Base-by-base conservation (phyloP, 2,329 filamentous ascomycete genomes). In the Alternaria brassicicola region DNA sequence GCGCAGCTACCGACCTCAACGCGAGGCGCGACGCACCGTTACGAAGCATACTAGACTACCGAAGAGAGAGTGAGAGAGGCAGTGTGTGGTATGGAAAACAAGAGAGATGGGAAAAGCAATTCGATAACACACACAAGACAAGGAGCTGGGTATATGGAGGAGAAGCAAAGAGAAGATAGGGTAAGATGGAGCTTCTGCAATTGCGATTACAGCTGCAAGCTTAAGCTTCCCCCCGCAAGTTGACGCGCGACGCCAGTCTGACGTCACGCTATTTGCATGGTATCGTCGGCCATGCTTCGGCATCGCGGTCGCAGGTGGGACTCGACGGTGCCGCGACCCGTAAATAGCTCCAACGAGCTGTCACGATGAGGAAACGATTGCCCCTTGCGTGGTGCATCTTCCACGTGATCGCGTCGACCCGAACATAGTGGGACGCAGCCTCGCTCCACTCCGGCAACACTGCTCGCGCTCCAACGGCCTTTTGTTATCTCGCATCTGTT, bases 11-110 rank as follows among this genome's bases (percentile, higher is more conserved):
- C 30, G 78, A 76, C 66, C 78, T 76, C 58, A 80, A 63, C 42
- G 76, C 72, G 48, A 78, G 65, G 61, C 80, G 78, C 57, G 77
- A 73, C 57, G 79, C 79, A 72, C 74, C 75, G 54, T 76, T 77
- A 65, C 80, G 80, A 66, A 82, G 75, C 80, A 82, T 81, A 49
- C 50, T 55, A 52, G 26, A 41, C 42, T 51, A 41, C 8, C n/a
- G 26, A 21, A 9, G 9, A n/a, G 26, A 38, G 30, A 10, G 9
- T 13, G n/a, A 9, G 9, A n/a, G 26, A 38, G 30, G 13, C 9
- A n/a, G n/a, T 36, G 12, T 21, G 17, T 2, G 23, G 8, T 47
- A 35, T 3, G 15, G 30, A 19, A 48, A 39, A 17, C n/a, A 31
- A 21, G 10, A 17, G 13, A 13, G 39, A 21, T 17, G 25, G 2